Base-by-base conservation (phyloP, 345 rosid genomes). In the Ceriops zippeliana region DNA sequence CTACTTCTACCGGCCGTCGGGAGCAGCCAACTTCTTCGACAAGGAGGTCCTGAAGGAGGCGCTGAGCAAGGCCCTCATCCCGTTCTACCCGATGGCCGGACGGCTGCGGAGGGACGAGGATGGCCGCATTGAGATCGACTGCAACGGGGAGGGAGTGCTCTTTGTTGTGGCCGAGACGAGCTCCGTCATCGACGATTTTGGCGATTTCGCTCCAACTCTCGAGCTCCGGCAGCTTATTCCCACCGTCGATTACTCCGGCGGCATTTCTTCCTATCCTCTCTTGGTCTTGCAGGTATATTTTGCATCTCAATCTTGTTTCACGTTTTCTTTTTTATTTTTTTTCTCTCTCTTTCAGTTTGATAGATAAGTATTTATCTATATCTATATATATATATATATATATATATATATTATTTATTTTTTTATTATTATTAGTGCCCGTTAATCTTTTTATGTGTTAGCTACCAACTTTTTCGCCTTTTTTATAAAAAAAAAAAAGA, bases 81-180 rank as follows among this genome's bases (percentile, higher is more conserved):
- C 87, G 20, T 93, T 93, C 79, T 91, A 93, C 76, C 99, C 99
- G 13, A 93, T 93, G 99, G 97, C 96, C 1, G 99, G 96, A 8
- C 84, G 97, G 38, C 79, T 95, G 20, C 81, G 87, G 16, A 81
- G 90, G 51, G 87, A 96, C 51, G 74, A 93, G 7, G 88, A 89
- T 79, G 99, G 97, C n/a, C 89, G 97, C 61, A 87, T 93, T 60
- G 97, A 93, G 91, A 89, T 93, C 28, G 78, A 89, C 51, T 93
- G 97, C 76, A 87, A 93, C 70, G 97, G 78, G 5, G 88, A 88
- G 68, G 96, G 97, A 1, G 97, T 91, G 61, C 86, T 93, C 32
- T 77, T 93, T 47, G 97, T 93, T 46, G 88, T 82, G 68, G 97
- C 98, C 0, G 91, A 93, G 66, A 88, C 97, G 0, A 75, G 58